Evolutionary conservation across 176 grass and related monocot genomes (phyloP), one percentile per base, ranked within the genome.

Genomic region (sorghum (Sorghum bicolor)): DNA sequence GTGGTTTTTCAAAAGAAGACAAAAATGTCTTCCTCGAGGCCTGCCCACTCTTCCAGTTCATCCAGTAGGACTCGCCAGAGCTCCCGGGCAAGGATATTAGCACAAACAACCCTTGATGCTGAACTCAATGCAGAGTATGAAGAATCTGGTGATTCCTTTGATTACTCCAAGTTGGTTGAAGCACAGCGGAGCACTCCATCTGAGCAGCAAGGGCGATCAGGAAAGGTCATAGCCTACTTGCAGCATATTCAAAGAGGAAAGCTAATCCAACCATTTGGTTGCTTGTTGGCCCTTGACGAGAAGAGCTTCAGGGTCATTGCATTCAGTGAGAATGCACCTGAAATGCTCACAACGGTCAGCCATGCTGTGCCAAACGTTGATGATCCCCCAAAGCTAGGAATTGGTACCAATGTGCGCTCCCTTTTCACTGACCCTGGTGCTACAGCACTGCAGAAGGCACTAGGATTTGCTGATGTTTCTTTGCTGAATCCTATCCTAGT

Each of bases 401-500:
- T 98, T 10, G 93, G 96, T 25, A 93, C 84, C 8, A 92, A 93
- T 37, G 76, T 92, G 30, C 68, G 89, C 32, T 87, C 89, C 44
- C 93, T 98, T 40, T 95, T 98, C 89, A 95, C 89, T 24, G 75
- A 88, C 10, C 85, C 89, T 5, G 90, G 93, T 76, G 88, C 91
- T 26, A 87, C 80, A 2, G 91, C 91, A 12, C 85, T 98, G 70
- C 89, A 93, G 6, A 98, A 93, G 80, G 96, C 89, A 19, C 75
- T 92, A 13, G 86, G 90, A 53, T 98, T 88, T 80, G 75, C 86
- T 38, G 96, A 98, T 61, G 90, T 98, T 58, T 95, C 96, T 24
- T 77, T 95, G 67, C 77, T 98, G 61, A 98, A 98, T 68, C 96
- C 96, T 68, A 82, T 95, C 73, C 89, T 95, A 3, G 93, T 98